phyloP scores from a whole-genome alignment of 2,329 filamentous ascomycete genomes.

The Ascochyta koolunga region DNA sequence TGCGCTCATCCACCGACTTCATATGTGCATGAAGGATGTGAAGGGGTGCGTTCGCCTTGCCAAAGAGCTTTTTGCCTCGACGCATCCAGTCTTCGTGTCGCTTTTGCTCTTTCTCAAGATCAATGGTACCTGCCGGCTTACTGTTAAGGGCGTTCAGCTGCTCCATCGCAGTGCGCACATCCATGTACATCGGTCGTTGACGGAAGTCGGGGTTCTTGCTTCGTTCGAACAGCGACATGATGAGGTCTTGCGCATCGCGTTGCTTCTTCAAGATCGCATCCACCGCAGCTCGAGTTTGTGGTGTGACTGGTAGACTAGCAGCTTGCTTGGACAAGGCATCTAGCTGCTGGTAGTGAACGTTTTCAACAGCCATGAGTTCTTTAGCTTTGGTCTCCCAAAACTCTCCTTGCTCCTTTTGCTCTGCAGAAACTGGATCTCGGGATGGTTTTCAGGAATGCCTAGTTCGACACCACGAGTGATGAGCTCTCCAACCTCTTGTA shows the following conservation, averaged over 20 bases:
- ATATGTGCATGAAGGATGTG: conserved; percentile 96
- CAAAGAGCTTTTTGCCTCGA: conserved; percentile 95
- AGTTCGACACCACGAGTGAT: conserved; percentile 79
- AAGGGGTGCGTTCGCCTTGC: conserved; percentile 94
- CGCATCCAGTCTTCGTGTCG: conserved; percentile 99
- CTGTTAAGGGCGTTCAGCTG: conserved; percentile 87
- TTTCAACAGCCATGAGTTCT: conserved; percentile 89
- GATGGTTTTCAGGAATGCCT: conserved; percentile 78
- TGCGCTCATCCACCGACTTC: conserved; percentile 89
- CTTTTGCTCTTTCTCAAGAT: conserved; percentile 92
- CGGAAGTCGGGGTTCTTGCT: conserved; percentile 76
- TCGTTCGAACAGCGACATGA: conserved; percentile 78
- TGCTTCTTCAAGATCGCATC: conserved; percentile 96
- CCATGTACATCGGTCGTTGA: conserved; percentile 82
- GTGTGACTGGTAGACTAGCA: conserved; percentile 76
- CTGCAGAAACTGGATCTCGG: conserved; percentile 75
- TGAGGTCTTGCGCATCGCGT: conserved; percentile 88
- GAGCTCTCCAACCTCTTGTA: conserved; percentile 79
- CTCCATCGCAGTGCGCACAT: conserved; percentile 90
- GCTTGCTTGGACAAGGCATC: conserved; percentile 90
- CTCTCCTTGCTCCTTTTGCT: conserved; percentile 79
- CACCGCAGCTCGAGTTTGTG: conserved; percentile 79
- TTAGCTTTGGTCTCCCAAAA: conserved; percentile 92
- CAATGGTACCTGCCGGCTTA: conserved; percentile 87
- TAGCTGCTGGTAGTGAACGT: conserved; percentile 91